These are phyloP conservation scores for Chlorella sp. DNA, from an alignment of 139 green algal species.

Conservation along the genomic window DNA sequence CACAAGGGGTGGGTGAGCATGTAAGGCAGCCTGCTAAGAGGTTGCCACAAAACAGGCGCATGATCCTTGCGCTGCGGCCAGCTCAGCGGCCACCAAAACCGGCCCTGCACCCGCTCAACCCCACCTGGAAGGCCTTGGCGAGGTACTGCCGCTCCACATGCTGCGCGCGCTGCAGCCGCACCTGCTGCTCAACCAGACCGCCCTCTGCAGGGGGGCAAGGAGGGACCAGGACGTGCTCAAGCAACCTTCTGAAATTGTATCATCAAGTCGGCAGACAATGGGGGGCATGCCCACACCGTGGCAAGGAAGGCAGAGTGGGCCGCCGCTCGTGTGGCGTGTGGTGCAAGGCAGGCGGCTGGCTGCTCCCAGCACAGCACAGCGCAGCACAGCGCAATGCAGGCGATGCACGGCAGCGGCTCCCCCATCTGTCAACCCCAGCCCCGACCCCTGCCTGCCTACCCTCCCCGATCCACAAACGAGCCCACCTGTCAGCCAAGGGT, in stretches of 20 bases:
- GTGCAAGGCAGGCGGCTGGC: not conserved
- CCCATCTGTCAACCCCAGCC: not conserved
- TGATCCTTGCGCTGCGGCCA: no score
- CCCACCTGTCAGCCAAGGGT: constrained; percentile 68
- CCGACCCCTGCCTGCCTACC: not conserved
- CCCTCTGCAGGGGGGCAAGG: constrained; percentile 36
- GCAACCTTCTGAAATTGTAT: no score
- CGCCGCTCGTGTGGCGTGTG: no score
- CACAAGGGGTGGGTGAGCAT: no score
- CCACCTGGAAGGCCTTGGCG: constrained; percentile 45
- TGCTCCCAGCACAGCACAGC: not conserved
- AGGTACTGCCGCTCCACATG: constrained; percentile 61
- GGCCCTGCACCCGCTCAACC: not conserved
- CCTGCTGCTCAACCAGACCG: constrained; percentile 55
- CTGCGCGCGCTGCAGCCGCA: constrained; percentile 48
- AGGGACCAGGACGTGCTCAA: no score
- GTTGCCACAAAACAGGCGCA: no score
- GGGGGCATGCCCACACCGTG: not conserved
- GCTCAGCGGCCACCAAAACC: no score
- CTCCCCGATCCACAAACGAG: not conserved
- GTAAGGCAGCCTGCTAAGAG: no score
- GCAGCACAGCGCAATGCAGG: no score
- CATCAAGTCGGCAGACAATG: not conserved
- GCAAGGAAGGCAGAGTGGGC: not conserved
- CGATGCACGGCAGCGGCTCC: not conserved